A percentile compares a stretch with the other conserved stretches of the same genome.
Conservation (phyloP, 1,284 basidiomycete genomes). For the Laetiporus sulphureus region DNA sequence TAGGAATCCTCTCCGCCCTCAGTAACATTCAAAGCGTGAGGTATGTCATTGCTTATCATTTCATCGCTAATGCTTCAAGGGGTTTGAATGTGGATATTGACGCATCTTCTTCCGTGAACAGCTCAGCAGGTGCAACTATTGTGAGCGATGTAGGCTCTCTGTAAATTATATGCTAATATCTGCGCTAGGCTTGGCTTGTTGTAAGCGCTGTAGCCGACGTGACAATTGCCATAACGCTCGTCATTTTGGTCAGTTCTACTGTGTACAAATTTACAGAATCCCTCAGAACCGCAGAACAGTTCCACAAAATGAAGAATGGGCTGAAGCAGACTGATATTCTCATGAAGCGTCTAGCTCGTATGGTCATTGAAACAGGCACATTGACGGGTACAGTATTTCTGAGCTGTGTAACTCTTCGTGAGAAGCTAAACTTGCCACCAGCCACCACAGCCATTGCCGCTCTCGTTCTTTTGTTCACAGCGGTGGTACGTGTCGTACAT, state of each 20-base stretch:
- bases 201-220: not conserved
- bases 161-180: no score
- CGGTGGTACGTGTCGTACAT: not conserved
- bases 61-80: no score
- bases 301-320: not conserved
- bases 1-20: no score
- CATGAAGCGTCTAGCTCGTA: not conserved
- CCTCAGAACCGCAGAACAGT: not conserved
- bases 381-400: not conserved
- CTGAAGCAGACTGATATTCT: slow-evolving; percentile 1
- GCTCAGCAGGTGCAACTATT: no score
- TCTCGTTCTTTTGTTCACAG: no score
- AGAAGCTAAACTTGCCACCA: no score
- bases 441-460: no score
- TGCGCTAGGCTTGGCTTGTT: not conserved
- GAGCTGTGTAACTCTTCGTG: not conserved
- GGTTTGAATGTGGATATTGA: no score
- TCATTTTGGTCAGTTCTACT: not conserved
- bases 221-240: not conserved
- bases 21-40: no score
- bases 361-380: slow-evolving; percentile 2
- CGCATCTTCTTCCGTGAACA: no score
- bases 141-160: no score
- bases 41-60: no score
- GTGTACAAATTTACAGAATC: not conserved